phyloP scores from a whole-genome alignment of 768 basidiomycete genomes.

The Russula dissimulans region DNA sequence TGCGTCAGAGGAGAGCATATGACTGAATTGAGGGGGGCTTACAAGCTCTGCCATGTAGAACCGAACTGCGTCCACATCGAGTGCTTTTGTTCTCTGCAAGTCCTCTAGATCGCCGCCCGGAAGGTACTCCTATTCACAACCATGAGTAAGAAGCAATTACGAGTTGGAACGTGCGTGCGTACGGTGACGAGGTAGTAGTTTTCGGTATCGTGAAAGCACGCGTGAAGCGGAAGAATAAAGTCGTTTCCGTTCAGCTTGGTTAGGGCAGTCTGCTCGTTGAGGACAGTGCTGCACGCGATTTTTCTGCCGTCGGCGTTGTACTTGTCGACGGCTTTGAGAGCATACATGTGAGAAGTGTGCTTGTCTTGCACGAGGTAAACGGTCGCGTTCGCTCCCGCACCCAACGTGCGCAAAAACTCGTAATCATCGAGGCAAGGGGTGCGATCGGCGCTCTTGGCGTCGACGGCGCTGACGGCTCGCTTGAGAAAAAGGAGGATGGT shows the following conservation, averaged over 20 bases:
- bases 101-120: slow-evolving; percentile 8
- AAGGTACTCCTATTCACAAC: slow-evolving; percentile 4
- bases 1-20: not conserved
- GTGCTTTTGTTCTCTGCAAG: not conserved
- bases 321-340: slow-evolving; percentile 14
- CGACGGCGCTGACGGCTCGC: not conserved
- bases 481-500: not conserved
- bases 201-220: slow-evolving; percentile 14
- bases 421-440: slow-evolving; percentile 13
- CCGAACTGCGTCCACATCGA: slow-evolving; percentile 3
- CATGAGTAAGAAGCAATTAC: not conserved
- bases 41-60: slow-evolving; percentile 17
- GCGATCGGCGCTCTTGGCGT: not conserved
- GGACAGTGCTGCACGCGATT: not conserved
- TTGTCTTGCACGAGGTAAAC: slow-evolving; percentile 15
- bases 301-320: not conserved
- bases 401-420: slow-evolving; percentile 4
- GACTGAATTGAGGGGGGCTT: not conserved
- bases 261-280: slow-evolving; percentile 3
- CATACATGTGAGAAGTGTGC: slow-evolving; percentile 5
- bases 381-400: slow-evolving; percentile 5
- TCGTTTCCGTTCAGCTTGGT: slow-evolving; percentile 1
- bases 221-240: slow-evolving; percentile 10
- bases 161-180: not conserved
- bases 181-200: slow-evolving; percentile 9